These are phyloP conservation scores for Gynochthodes officinalis DNA, from an alignment of 257 asterid genomes.

Conservation along the genomic window DNA sequence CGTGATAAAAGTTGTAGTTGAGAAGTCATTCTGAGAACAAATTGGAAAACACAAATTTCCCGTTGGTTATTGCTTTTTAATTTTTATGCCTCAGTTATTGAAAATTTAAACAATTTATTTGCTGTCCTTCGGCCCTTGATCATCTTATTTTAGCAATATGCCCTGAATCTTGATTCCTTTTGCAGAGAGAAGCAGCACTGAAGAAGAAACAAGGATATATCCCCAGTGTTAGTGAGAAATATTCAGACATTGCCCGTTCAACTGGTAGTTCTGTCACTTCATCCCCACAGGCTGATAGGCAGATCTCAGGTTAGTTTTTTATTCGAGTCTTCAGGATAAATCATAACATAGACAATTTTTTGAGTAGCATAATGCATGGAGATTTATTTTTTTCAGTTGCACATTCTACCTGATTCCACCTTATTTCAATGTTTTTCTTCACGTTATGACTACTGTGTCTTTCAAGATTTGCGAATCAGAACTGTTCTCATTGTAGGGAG, in stretches of 20 bases:
- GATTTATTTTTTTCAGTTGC: not conserved
- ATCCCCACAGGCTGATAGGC: slow-evolving; percentile 20
- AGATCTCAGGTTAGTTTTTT: slow-evolving; percentile 58
- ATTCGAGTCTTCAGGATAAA: not conserved
- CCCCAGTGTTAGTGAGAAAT: slow-evolving; percentile 29
- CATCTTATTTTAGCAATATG: not conserved
- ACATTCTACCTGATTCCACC: slow-evolving; percentile 12
- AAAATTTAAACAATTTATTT: not conserved
- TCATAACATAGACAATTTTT: not conserved
- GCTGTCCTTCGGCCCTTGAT: not conserved
- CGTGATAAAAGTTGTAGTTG: not conserved
- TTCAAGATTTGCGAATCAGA: slow-evolving; percentile 41
- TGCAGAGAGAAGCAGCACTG: slow-evolving; percentile 79
- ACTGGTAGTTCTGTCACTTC: slow-evolving; percentile 24
- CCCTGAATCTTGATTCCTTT: not conserved
- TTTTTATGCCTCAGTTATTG: not conserved
- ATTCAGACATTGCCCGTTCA: slow-evolving; percentile 28
- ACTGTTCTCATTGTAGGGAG: slow-evolving; percentile 22
- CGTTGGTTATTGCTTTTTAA: not conserved
- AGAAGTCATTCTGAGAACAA: not conserved
- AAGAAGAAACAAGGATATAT: slow-evolving; percentile 56
- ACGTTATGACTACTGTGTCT: slow-evolving; percentile 26
- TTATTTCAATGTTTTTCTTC: slow-evolving; percentile 20
- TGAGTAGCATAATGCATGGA: slow-evolving; percentile 5
- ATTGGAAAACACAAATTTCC: not conserved